Percentiles rank a stretch among this genome's conserved stretches.
These are phyloP conservation scores for Colletotrichum horii DNA, from an alignment of 2,329 filamentous ascomycete species.

Conservation along the genomic window DNA sequence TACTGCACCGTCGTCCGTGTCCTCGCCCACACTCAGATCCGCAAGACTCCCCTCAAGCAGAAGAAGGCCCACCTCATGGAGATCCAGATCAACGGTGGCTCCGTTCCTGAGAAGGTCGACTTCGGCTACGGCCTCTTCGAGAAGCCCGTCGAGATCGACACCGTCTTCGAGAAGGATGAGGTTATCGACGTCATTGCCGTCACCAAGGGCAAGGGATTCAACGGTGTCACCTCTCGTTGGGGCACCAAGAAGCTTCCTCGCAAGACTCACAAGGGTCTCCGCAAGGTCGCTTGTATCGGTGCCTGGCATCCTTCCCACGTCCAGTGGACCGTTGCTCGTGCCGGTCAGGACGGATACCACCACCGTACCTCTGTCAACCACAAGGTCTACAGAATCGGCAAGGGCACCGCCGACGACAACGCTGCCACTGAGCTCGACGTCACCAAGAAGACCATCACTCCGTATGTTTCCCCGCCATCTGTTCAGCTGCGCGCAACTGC, in stretches of 20 bases:
- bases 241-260: conserved; percentile 99
- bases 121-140: conserved; percentile 97
- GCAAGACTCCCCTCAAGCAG: conserved; percentile 99
- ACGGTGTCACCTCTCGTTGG: conserved; percentile 97
- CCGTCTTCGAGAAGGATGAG: conserved; percentile 99
- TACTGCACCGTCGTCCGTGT: conserved; percentile 99
- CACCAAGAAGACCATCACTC: conserved; percentile 99
- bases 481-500: conserved; percentile 10
- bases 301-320: conserved; percentile 99
- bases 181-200: conserved; percentile 99
- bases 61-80: conserved; percentile 99
- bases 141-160: conserved; percentile 93
- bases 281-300: conserved; percentile 99
- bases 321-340: conserved; percentile 99
- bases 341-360: conserved; percentile 99
- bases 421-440: conserved; percentile 94
- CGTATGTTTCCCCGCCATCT: conserved; percentile 71
- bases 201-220: conserved; percentile 99
- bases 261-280: conserved; percentile 99
- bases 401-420: conserved; percentile 88
- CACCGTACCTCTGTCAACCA: conserved; percentile 99
- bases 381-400: conserved; percentile 99
- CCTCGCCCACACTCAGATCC: conserved; percentile 99
- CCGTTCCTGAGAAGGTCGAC: conserved; percentile 93
- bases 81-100: conserved; percentile 99